These are phyloP conservation scores for Entomortierella parvispora DNA, from an alignment of 192 early-diverging fungal species.

Conservation along the genomic window DNA sequence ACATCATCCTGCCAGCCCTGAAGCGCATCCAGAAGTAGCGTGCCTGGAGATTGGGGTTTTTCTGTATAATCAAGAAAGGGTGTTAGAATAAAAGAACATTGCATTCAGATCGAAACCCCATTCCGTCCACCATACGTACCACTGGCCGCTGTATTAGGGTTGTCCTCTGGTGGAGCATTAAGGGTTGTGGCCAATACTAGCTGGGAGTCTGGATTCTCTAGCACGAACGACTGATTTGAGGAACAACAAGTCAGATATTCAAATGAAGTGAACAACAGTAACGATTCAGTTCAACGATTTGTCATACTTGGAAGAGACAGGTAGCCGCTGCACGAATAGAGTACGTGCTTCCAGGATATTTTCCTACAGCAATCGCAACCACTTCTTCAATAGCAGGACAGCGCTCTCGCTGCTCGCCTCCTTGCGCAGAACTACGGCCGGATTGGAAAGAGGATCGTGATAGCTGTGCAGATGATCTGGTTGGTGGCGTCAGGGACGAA, in stretches of 20 bases:
- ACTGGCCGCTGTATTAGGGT: slow-evolving; percentile 61
- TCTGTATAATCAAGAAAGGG: slow-evolving; percentile 55
- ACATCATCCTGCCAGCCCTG: slow-evolving; percentile 77
- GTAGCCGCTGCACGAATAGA: slow-evolving; percentile 85
- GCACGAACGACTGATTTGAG: slow-evolving; percentile 67
- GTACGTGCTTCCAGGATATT: slow-evolving; percentile 56
- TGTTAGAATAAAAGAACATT: too few relatives aligned
- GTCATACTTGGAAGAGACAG: slow-evolving; percentile 76
- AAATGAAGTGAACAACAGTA: not conserved
- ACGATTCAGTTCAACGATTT: not conserved
- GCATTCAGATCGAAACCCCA: too few relatives aligned
- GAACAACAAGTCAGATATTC: not conserved
- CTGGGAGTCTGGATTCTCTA: slow-evolving; percentile 90
- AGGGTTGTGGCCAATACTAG: slow-evolving; percentile 88
- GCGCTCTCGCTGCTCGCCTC: slow-evolving; percentile 56
- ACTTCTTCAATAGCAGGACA: slow-evolving; percentile 85
- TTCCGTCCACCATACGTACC: slow-evolving; percentile 56
- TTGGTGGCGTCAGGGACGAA: slow-evolving; percentile 10
- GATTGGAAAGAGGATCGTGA: slow-evolving; percentile 35
- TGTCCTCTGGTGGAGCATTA: slow-evolving; percentile 79
- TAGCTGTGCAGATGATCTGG: slow-evolving; percentile 25
- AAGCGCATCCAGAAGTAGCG: slow-evolving; percentile 83
- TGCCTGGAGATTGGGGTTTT: slow-evolving; percentile 86
- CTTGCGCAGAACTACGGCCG: slow-evolving; percentile 33
- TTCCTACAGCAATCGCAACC: slow-evolving; percentile 79